phyloP scores from a whole-genome alignment of 2,329 filamentous ascomycete species.

The Geosmithia putterillii region DNA sequence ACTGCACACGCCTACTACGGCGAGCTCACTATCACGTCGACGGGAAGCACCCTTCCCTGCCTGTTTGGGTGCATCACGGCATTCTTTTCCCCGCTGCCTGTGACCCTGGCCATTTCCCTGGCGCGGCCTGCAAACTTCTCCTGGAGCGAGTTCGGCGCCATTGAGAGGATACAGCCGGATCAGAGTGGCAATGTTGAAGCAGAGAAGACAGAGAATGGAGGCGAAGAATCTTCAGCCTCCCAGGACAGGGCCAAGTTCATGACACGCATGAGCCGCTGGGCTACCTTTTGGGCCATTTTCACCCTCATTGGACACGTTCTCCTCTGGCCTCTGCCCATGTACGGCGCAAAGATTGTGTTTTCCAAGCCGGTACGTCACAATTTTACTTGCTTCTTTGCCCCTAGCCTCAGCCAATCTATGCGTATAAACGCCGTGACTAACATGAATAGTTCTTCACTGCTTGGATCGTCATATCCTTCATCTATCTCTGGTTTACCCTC shows the following conservation, averaged over 20 bases:
- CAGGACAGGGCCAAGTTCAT: conserved; percentile 14
- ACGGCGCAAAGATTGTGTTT: conserved; percentile 62
- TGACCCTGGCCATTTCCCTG: conserved; percentile 31
- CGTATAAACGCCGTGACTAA: no score
- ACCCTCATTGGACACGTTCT: conserved; percentile 58
- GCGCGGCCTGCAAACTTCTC: conserved; percentile 26
- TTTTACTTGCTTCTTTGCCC: no score
- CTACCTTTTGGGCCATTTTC: conserved; percentile 17
- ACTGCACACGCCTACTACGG: conserved; percentile 32
- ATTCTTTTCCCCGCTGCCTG: conserved; percentile 25
- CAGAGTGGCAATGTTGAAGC: neutral
- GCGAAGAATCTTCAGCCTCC: conserved; percentile 1
- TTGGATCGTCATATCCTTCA: conserved; percentile 58
- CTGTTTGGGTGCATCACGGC: conserved; percentile 37
- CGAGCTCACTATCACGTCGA: conserved; percentile 31
- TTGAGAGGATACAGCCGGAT: conserved; percentile 3
- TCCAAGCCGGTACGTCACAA: neutral
- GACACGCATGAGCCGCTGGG: conserved; percentile 37
- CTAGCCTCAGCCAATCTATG: no score
- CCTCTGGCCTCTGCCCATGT: conserved; percentile 90
- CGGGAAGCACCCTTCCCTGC: conserved; percentile 34
- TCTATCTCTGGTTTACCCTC: conserved; percentile 43
- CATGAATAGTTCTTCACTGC: conserved; percentile 52
- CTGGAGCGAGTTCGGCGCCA: conserved; percentile 61
- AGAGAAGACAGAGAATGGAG: neutral